phyloP scores from a whole-genome alignment of 768 basidiomycete species.

The Tulasnella sp. region DNA sequence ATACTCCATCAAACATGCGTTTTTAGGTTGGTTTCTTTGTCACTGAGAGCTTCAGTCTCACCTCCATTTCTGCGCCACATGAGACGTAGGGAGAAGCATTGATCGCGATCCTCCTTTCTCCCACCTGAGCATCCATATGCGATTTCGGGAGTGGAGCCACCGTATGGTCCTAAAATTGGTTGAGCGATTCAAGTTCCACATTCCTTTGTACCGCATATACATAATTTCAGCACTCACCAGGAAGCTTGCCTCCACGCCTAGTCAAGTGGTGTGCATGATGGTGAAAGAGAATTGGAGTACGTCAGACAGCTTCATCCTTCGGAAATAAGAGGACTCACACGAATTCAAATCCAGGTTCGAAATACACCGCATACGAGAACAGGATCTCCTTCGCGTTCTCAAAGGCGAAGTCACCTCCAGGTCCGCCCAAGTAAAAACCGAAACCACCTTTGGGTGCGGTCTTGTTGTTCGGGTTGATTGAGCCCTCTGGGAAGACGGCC shows the following conservation, averaged over 20 bases:
- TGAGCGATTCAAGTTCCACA: neutral
- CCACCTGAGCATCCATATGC: constrained; percentile 56
- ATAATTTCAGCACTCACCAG: neutral
- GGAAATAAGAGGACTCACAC: constrained; percentile 2
- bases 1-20: no score
- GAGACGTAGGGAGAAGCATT: constrained; percentile 53
- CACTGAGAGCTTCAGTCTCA: no score
- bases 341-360: constrained; percentile 19
- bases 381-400: constrained; percentile 10
- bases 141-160: constrained; percentile 21
- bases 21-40: no score
- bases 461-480: constrained; percentile 13
- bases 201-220: no score
- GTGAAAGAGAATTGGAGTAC: neutral
- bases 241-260: constrained; percentile 12
- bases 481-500: constrained; percentile 17
- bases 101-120: constrained; percentile 39
- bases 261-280: neutral
- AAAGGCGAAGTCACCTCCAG: neutral
- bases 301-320: neutral
- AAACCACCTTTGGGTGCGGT: constrained; percentile 16
- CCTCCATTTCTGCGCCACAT: constrained; percentile 51
- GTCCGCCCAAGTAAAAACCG: constrained; percentile 16
- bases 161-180: neutral
- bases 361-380: constrained; percentile 18